A percentile compares a stretch with the other conserved stretches of the same genome.
phyloP scores from a whole-genome alignment of 345 rosid species.

The Salix viminalis region DNA sequence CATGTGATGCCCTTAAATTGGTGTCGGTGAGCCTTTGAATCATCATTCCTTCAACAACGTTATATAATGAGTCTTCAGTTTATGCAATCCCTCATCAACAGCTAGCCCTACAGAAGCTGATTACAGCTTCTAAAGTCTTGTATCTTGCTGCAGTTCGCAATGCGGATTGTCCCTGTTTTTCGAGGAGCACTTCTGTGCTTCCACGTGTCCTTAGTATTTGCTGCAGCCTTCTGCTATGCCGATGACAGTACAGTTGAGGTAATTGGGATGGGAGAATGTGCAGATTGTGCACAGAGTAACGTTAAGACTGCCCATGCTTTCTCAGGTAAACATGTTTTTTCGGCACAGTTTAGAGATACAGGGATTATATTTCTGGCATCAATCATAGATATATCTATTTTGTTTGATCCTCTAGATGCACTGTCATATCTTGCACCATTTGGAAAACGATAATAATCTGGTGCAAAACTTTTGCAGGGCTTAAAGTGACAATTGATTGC shows the following conservation, averaged over 20 bases:
- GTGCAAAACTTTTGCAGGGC: slow-evolving; percentile 37
- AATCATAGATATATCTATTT: background rate
- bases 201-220: slow-evolving; percentile 29
- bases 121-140: slow-evolving; percentile 3
- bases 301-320: slow-evolving; percentile 47
- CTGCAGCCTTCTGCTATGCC: slow-evolving; percentile 36
- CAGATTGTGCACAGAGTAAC: slow-evolving; percentile 39
- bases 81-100: background rate
- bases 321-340: slow-evolving; percentile 38
- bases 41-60: background rate
- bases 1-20: slow-evolving; percentile 35
- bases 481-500: slow-evolving; percentile 67
- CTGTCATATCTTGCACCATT: background rate
- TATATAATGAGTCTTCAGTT: slow-evolving; percentile 8
- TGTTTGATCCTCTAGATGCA: background rate
- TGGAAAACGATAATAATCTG: background rate
- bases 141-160: slow-evolving; percentile 18
- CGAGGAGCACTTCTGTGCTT: slow-evolving; percentile 44
- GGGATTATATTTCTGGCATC: background rate
- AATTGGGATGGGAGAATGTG: slow-evolving; percentile 65
- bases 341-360: background rate
- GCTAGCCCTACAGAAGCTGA: background rate
- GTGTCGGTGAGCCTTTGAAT: slow-evolving; percentile 24
- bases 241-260: slow-evolving; percentile 40
- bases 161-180: slow-evolving; percentile 44